Evolutionary conservation across 805 yeast species (phyloP).

Genomic region (Saturnispora diversa): DNA sequence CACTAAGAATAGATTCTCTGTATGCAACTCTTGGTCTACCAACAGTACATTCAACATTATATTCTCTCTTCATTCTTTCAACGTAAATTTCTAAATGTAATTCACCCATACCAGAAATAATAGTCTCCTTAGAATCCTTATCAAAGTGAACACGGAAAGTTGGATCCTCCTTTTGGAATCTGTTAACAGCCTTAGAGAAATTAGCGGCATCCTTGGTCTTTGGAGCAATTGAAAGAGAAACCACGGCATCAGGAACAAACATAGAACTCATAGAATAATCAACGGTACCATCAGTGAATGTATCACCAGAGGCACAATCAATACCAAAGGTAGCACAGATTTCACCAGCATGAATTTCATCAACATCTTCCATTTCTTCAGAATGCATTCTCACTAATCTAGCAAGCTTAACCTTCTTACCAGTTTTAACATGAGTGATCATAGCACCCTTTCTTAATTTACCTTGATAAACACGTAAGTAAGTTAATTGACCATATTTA

Average conservation of each 20-base stretch:
- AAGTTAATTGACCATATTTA: slow-evolving; percentile 94
- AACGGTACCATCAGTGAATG: slow-evolving; percentile 79
- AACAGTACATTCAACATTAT: slow-evolving; percentile 88
- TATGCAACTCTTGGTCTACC: slow-evolving; percentile 98
- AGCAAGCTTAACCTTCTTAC: slow-evolving; percentile 87
- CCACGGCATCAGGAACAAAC: slow-evolving; percentile 99
- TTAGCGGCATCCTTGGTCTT: slow-evolving; percentile 78
- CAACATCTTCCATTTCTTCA: slow-evolving; percentile 96
- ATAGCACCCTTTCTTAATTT: slow-evolving; percentile 81
- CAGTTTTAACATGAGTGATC: slow-evolving; percentile 83
- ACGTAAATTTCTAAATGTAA: slow-evolving; percentile 94
- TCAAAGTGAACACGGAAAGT: slow-evolving; percentile 92
- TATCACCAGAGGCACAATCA: slow-evolving; percentile 98
- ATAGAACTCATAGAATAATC: slow-evolving; percentile 91
- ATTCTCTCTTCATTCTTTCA: slow-evolving; percentile 96
- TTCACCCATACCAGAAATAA: slow-evolving; percentile 92
- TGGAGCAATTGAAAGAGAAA: slow-evolving; percentile 85
- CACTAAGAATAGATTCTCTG: slow-evolving; percentile 77
- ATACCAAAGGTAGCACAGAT: slow-evolving; percentile 99
- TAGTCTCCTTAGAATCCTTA: slow-evolving; percentile 84
- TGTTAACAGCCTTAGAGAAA: slow-evolving; percentile 92
- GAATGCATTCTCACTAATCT: slow-evolving; percentile 98
- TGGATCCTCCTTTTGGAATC: slow-evolving; percentile 98
- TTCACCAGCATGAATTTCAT: slow-evolving; percentile 94
- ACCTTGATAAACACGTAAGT: slow-evolving; percentile 96